Conservation (phyloP, 176 grass and related monocot genomes). For the Metroxylon sagu region DNA sequence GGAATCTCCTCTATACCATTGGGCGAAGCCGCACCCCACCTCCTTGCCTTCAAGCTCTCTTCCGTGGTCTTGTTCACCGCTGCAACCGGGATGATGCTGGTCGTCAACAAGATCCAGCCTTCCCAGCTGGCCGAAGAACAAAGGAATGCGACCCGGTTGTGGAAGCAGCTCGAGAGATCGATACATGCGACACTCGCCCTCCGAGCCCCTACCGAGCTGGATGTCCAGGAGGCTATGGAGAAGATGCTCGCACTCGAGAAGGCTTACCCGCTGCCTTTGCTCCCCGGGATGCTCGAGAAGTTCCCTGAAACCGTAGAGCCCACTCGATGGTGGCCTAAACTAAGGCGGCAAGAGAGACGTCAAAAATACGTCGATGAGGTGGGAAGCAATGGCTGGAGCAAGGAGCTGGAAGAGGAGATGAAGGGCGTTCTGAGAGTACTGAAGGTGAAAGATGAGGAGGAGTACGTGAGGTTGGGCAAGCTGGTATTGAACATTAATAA, state of each 20-base stretch:
- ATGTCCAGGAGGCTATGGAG: slow-evolving; percentile 17
- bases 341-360: background rate
- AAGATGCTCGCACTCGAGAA: slow-evolving; percentile 36
- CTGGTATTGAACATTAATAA: slow-evolving; percentile 15
- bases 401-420: slow-evolving; percentile 53
- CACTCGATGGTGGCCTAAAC: slow-evolving; percentile 42
- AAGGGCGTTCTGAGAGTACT: slow-evolving; percentile 29
- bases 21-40: no score
- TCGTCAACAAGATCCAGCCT: slow-evolving; percentile 43
- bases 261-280: slow-evolving; percentile 41
- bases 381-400: slow-evolving; percentile 37
- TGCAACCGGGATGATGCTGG: slow-evolving; percentile 24
- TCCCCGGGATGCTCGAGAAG: slow-evolving; percentile 46
- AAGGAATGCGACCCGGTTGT: slow-evolving; percentile 42
- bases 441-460: slow-evolving; percentile 33
- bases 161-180: slow-evolving; percentile 38
- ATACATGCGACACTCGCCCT: slow-evolving; percentile 2
- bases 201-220: background rate
- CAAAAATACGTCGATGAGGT: no score
- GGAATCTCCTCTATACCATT: no score
- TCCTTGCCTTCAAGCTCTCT: slow-evolving; percentile 7
- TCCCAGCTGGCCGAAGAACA: slow-evolving; percentile 68
- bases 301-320: slow-evolving; percentile 41
- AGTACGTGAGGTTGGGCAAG: slow-evolving; percentile 22
- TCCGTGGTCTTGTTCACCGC: slow-evolving; percentile 22